These are phyloP conservation scores for Coemansia sp. DNA, from an alignment of 192 early-diverging fungal species.

Conservation along the genomic window DNA sequence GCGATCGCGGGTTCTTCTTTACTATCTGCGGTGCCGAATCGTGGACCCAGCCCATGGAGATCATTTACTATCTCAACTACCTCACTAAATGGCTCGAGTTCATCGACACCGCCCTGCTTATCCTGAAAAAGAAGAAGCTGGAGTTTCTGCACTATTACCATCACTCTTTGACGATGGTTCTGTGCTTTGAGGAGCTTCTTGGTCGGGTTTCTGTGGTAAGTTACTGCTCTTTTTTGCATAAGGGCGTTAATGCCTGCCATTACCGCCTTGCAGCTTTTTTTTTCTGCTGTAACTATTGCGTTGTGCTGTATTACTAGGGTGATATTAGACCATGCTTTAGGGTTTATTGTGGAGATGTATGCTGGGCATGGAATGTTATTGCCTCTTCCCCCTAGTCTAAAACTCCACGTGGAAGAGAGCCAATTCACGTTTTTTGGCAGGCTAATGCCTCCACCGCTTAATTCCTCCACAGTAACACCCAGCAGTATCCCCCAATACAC, in stretches of 20 bases:
- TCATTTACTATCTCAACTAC: conserved; percentile 90
- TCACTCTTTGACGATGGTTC: conserved; percentile 86
- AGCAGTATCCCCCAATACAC: no score
- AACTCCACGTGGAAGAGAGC: no score
- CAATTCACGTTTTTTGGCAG: no score
- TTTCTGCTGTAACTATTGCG: no score
- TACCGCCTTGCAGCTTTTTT: no score
- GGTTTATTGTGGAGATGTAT: no score
- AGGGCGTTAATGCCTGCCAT: no score
- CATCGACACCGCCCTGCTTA: conserved; percentile 82
- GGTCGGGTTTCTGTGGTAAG: conserved; percentile 78
- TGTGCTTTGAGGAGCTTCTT: conserved; percentile 79
- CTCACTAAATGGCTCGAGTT: conserved; percentile 93
- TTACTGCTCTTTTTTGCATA: background rate
- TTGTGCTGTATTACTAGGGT: no score
- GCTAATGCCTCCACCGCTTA: conserved; percentile 1
- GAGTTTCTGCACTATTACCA: conserved; percentile 95
- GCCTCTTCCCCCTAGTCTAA: no score
- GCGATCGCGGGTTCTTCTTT: conserved; percentile 68
- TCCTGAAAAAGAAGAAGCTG: conserved; percentile 80
- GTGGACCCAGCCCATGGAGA: conserved; percentile 78
- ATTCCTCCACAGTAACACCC: no score
- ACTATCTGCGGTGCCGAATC: conserved; percentile 68
- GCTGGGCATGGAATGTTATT: no score
- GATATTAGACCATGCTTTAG: no score